Evolutionary conservation across 176 grass and related monocot species (phyloP), one percentile per base, ranked within the genome.

Genomic region (Puccinellia tenuiflora): DNA sequence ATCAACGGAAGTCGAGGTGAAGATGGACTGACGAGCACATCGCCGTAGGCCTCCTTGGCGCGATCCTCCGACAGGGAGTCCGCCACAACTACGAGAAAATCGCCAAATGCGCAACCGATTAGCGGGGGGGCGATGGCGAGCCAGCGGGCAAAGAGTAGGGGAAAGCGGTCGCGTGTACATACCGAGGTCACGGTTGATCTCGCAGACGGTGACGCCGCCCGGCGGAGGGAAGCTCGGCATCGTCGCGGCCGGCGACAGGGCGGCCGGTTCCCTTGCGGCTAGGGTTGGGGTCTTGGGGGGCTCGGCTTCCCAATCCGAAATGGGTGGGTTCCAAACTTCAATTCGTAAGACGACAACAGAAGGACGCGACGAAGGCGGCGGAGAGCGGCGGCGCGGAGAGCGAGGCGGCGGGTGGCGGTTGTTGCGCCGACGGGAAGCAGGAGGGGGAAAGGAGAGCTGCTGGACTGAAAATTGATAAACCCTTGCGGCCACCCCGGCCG

Each of bases 181-280:
- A 98, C 96, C 83, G 18, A 98, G 86, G 84, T 93, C 87, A 62
- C 96, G 96, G 88, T 92, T 98, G 77, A 98, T 93, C 76, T 98
- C 96, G 86, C 96, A 98, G 67, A 98, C 22, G 83, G 96, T 98
- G 85, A 95, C 83, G 66, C 52, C 87, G 80, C 96, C 96, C 3
- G 85, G 89, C 39, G 85, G 92, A 5, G 96, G 93, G 85, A 93
- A 87, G 83, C 89, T 93, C 73, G 87, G 93, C 96, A 98, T 95
- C 26, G 82, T 47, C 29, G 56, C 34, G 70, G 40, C 14, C 59
- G 81, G 70, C 40, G 70, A 76, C 22, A 21, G 6, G 63, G 47
- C 65, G 16, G 50, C 14, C 7, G 11, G 52, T 1, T 68, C 22
- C 39, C 22, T 51, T n/a, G 15, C 39, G n/a, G n/a, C 31, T 80